These are phyloP conservation scores for Pseudocercospora crystallina DNA, from an alignment of 2,329 filamentous ascomycete genomes.

Conservation along the genomic window DNA sequence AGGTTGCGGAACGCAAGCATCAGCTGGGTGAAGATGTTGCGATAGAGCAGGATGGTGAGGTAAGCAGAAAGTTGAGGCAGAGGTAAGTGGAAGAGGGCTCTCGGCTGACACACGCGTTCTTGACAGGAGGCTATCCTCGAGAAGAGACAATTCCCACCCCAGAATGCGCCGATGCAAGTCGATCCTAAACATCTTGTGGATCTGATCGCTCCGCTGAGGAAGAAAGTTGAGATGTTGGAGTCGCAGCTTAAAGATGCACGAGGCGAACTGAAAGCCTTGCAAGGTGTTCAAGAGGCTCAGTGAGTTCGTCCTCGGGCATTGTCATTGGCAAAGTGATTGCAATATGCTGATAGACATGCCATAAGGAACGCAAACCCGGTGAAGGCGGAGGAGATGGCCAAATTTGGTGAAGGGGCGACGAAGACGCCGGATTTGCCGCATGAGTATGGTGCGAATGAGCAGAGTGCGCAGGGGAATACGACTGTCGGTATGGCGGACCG, in stretches of 20 bases:
- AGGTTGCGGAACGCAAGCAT: no score
- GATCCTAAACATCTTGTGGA: not conserved
- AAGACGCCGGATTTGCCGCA: constrained; percentile 2
- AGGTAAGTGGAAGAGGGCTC: no score
- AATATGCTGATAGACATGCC: not conserved
- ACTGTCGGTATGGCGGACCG: not conserved
- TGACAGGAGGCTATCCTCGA: no score
- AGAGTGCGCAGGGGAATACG: constrained; percentile 4
- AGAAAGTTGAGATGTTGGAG: constrained; percentile 7
- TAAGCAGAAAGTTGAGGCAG: no score
- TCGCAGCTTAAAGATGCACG: constrained; percentile 1
- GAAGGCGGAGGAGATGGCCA: constrained; percentile 2
- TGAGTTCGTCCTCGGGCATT: no score
- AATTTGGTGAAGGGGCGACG: constrained; percentile 1
- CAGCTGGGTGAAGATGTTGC: no score
- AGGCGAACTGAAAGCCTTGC: constrained; percentile 1
- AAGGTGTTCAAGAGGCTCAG: not conserved
- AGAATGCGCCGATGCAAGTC: no score
- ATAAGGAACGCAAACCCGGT: not conserved
- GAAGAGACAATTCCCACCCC: no score
- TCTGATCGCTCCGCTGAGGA: constrained; percentile 8
- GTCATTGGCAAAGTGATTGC: not conserved
- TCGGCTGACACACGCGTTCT: no score
- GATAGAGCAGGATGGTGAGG: no score
- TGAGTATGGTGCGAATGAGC: not conserved